Base-by-base conservation (phyloP, 2,329 filamentous ascomycete genomes). In the Leptosphaerulina australis region DNA sequence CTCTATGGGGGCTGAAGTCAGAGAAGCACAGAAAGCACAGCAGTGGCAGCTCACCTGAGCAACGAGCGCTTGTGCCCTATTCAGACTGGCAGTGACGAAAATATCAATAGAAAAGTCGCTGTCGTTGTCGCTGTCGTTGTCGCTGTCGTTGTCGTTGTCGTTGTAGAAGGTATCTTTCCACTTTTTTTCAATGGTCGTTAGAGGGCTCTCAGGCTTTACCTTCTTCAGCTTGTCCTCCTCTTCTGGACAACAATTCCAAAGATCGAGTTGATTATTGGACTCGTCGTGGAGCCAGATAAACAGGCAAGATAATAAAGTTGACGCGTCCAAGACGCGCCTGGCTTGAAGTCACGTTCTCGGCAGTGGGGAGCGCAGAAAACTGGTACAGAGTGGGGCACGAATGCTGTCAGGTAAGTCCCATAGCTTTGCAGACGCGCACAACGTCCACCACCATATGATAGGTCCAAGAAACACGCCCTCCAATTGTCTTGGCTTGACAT, bases 91-190 rank as follows among this genome's bases (percentile, higher is more conserved):
- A 9, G 57, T 46, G 25, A 59, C 55, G 33, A 54, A 40, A 10
- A 69, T 67, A 40, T 67, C 67, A 3, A 74, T 43, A 28, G 63
- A 66, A 38, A 66, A 71, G 25, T 69, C 69, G 59, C 70, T 67
- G 47, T 72, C 62, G 46, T 67, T 62, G 47, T 66, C 69, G 59
- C 70, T 67, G 47, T 72, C 62, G 46, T 67, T 62, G 47, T 66
- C 69, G 59, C 70, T 67, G 47, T 72, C 62, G 46, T 67, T 62
- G 47, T 66, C 69, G 59, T 71, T 67, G 47, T 72, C 62, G 46
- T 67, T 62, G 47, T 66, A 73, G 5, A 71, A 28, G n/a, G n/a
- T n/a, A n/a, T 53, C 61, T 3, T 37, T 35, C 61, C 62, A 68
- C 20, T 40, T 51, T 4, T 36, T 38, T 15, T 59, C 55, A 9